Evolutionary conservation across 2,329 filamentous ascomycete species (phyloP).

Genomic region (Magnaporthiopsis poae): DNA sequence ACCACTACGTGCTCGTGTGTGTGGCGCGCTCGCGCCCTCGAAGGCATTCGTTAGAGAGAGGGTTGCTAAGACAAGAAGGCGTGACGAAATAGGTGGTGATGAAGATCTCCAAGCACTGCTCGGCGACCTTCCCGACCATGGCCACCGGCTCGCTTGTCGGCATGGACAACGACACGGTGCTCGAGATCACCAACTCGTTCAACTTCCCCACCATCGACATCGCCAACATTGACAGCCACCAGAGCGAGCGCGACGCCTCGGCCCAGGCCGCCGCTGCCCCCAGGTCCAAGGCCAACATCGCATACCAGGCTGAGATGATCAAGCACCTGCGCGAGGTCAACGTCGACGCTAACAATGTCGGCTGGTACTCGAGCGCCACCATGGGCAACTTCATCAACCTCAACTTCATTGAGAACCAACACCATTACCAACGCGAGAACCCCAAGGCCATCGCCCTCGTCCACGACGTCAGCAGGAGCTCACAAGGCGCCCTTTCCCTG

Average conservation of each 20-base stretch:
- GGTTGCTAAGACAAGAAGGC: conserved; percentile 14
- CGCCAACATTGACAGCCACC: conserved; percentile 58
- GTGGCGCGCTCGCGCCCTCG: too few species aligned
- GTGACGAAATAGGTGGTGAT: conserved; percentile 63
- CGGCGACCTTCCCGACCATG: conserved; percentile 74
- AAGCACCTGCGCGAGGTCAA: conserved; percentile 93
- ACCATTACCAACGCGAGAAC: conserved; percentile 88
- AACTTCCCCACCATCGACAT: conserved; percentile 79
- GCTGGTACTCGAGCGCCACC: conserved; percentile 96
- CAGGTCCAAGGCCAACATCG: conserved; percentile 77
- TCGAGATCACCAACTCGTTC: conserved; percentile 92
- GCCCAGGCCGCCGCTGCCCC: conserved; percentile 77
- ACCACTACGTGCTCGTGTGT: conserved; percentile 15
- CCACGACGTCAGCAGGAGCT: conserved; percentile 90
- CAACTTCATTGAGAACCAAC: conserved; percentile 95
- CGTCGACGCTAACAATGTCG: conserved; percentile 93
- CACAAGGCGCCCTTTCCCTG: conserved; percentile 77
- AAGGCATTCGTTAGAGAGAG: conserved; percentile 13
- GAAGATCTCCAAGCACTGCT: conserved; percentile 96
- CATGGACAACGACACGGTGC: conserved; percentile 71
- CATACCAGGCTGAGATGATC: conserved; percentile 95
- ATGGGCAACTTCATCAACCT: conserved; percentile 97
- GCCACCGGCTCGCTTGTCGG: conserved; percentile 87
- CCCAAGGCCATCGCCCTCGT: conserved; percentile 80
- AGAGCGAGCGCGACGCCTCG: conserved; percentile 54